Percentiles rank a stretch among this genome's conserved stretches.
Evolutionary conservation across 2,329 filamentous ascomycete genomes (phyloP).

Genomic region (Thelonectria discophora): DNA sequence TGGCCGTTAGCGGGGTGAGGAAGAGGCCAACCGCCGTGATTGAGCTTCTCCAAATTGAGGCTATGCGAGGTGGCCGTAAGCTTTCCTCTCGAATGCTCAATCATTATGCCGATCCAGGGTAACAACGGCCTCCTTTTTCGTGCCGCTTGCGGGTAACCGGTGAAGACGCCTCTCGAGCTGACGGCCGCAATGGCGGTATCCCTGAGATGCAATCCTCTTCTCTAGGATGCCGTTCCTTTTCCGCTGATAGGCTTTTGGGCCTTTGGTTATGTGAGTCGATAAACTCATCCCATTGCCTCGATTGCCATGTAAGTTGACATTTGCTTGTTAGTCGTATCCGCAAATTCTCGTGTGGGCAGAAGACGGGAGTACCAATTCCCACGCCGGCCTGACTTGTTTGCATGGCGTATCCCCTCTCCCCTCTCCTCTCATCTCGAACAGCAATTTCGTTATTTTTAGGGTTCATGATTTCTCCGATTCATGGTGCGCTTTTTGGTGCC

Average conservation of each 20-base stretch:
- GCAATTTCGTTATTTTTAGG: conserved; percentile 5
- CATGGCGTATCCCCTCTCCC: neutral
- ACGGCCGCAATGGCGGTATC: neutral
- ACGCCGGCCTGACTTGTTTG: too few relatives aligned
- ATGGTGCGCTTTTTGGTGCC: neutral
- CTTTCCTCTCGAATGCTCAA: neutral
- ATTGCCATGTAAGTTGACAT: neutral
- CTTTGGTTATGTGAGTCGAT: neutral
- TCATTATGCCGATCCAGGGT: neutral
- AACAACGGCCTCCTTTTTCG: neutral
- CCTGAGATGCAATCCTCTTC: neutral
- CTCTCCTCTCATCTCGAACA: too few relatives aligned
- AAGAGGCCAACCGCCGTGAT: neutral
- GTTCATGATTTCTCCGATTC: neutral
- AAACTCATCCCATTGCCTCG: neutral
- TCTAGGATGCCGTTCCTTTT: neutral
- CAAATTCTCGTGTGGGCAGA: neutral
- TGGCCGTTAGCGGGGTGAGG: neutral
- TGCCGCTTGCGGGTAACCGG: neutral
- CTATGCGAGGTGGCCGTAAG: neutral
- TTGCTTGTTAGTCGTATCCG: neutral
- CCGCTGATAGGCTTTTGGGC: neutral
- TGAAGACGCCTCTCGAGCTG: neutral
- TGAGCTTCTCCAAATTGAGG: too few relatives aligned
- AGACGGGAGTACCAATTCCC: too few relatives aligned